phyloP scores from a whole-genome alignment of 2,329 filamentous ascomycete species.

The Scopulariopsis brevicaulis region DNA sequence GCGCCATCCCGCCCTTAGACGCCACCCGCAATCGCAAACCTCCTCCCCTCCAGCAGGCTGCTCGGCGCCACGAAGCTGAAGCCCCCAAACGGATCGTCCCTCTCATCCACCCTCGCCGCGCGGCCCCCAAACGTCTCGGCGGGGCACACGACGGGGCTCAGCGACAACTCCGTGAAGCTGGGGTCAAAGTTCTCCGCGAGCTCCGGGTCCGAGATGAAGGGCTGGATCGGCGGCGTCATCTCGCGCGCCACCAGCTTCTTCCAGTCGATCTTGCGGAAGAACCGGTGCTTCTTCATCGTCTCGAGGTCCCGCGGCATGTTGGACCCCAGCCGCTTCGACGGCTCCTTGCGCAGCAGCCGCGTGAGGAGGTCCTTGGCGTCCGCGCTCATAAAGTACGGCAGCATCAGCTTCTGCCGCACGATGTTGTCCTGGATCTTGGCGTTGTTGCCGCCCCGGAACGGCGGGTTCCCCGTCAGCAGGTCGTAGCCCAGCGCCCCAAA shows the following conservation, averaged over 20 bases:
- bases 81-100: slow-evolving; percentile 49
- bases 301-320: slow-evolving; percentile 82
- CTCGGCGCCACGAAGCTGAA: slow-evolving; percentile 53
- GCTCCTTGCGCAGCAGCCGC: slow-evolving; percentile 83
- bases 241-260: slow-evolving; percentile 72
- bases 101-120: slow-evolving; percentile 22
- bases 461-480: slow-evolving; percentile 81
- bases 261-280: slow-evolving; percentile 98
- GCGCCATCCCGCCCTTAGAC: background rate
- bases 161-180: slow-evolving; percentile 80
- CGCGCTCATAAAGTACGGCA: slow-evolving; percentile 83
- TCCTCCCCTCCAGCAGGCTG: slow-evolving; percentile 40
- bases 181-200: slow-evolving; percentile 89
- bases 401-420: slow-evolving; percentile 74
- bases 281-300: slow-evolving; percentile 82
- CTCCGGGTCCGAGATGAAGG: slow-evolving; percentile 89
- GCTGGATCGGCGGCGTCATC: slow-evolving; percentile 78
- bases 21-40: slow-evolving; percentile 17
- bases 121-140: slow-evolving; percentile 22
- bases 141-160: slow-evolving; percentile 57
- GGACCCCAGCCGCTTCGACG: slow-evolving; percentile 75
- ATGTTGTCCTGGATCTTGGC: slow-evolving; percentile 96
- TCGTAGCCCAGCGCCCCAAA: slow-evolving; percentile 88
- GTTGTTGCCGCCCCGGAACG: slow-evolving; percentile 83
- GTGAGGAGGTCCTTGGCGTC: slow-evolving; percentile 93